phyloP scores from a whole-genome alignment of 1,284 basidiomycete genomes.

The Malassezia globosa region DNA sequence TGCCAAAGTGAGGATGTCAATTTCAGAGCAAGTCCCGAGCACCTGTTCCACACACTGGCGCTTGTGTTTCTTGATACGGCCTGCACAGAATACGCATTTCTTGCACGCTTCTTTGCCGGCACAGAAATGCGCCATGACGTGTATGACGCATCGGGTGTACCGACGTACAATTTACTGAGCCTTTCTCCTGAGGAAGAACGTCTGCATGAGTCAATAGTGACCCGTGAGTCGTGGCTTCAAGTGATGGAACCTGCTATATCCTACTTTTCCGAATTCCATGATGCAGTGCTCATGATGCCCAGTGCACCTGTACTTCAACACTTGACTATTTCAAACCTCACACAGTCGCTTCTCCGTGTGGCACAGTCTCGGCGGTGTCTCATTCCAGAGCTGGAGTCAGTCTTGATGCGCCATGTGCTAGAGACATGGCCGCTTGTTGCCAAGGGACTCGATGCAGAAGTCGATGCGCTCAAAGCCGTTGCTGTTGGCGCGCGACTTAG shows the following conservation, averaged over 20 bases:
- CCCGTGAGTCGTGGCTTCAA: conserved; percentile 39
- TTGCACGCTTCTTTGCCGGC: conserved; percentile 38
- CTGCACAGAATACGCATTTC: conserved; percentile 40
- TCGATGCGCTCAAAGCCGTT: conserved; percentile 18
- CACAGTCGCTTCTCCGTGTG: conserved; percentile 20
- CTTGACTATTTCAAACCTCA: conserved; percentile 24
- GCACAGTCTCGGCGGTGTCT: conserved; percentile 18
- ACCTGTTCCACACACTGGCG: conserved; percentile 35
- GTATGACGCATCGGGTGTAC: conserved; percentile 4
- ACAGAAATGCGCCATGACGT: not conserved
- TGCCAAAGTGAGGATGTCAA: conserved; percentile 36
- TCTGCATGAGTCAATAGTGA: conserved; percentile 20
- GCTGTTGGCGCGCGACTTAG: not conserved
- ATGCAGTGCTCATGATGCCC: conserved; percentile 18
- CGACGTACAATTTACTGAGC: conserved; percentile 8
- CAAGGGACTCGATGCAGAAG: conserved; percentile 27
- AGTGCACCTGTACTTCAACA: conserved; percentile 22
- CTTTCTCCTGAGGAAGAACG: conserved; percentile 14
- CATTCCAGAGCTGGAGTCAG: conserved; percentile 21
- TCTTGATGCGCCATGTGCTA: conserved; percentile 33
- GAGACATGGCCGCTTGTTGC: conserved; percentile 30
- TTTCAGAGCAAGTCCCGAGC: conserved; percentile 29
- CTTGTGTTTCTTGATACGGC: conserved; percentile 41
- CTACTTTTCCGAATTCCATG: conserved; percentile 24
- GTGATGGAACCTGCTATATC: conserved; percentile 36